Conservation (phyloP, 495 filamentous ascomycete genomes). For the Hyaloscypha hepaticicola region DNA sequence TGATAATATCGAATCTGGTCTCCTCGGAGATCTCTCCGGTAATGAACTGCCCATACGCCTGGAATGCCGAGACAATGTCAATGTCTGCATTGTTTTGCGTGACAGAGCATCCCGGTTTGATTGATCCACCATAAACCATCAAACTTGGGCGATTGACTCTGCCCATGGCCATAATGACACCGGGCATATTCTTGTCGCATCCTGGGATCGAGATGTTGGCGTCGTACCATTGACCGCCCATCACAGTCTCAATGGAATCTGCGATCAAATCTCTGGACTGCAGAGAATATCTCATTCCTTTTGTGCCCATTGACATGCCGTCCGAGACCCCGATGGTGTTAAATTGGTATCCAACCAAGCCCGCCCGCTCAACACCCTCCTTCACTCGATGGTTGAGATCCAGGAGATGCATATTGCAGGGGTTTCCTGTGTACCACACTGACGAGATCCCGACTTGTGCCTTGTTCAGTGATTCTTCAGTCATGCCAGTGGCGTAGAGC, state of each 20-base stretch:
- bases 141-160: constrained; percentile 88
- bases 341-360: constrained; percentile 85
- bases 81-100: constrained; percentile 74
- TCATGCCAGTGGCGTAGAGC: constrained; percentile 92
- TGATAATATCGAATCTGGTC: constrained; percentile 89
- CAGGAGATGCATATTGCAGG: constrained; percentile 98
- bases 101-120: constrained; percentile 80
- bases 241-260: constrained; percentile 97
- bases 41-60: constrained; percentile 95
- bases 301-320: constrained; percentile 78
- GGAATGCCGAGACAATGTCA: constrained; percentile 96
- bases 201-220: constrained; percentile 98
- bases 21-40: constrained; percentile 88
- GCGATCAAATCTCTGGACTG: constrained; percentile 96
- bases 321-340: constrained; percentile 96
- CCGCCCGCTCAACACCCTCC: constrained; percentile 79
- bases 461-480: constrained; percentile 82
- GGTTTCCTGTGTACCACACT: constrained; percentile 86
- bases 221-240: constrained; percentile 99
- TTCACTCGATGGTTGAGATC: constrained; percentile 80
- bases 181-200: constrained; percentile 99
- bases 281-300: constrained; percentile 90
- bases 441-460: constrained; percentile 97
- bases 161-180: constrained; percentile 97
- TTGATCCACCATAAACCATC: constrained; percentile 97